Evolutionary conservation across 768 basidiomycete species (phyloP), one percentile per base, ranked within the genome.

Genomic region (Strobilomyces dryophilus): DNA sequence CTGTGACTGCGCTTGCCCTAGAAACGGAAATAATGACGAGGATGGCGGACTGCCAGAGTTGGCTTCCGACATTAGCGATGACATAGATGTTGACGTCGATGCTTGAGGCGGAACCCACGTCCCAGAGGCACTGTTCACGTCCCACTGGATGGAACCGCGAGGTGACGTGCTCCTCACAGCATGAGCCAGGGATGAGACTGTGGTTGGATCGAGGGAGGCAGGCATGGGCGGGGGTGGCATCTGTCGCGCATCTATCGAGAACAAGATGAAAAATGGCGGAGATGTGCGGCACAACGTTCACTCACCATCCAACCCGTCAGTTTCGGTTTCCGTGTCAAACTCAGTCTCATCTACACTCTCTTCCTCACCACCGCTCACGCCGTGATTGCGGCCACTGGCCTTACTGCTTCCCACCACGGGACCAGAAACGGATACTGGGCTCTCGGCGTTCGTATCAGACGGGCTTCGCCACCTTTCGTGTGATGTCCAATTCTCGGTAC

Each of bases 201-300:
- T 71, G 29, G 75, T 74, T 5, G 74, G 71, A 53, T 79, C 74
- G 24, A 74, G 61, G 11, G 72, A 65, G 17, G 74, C 73, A 6
- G 79, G 78, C 63, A 80, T 71, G 1, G 76, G 76, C 20, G 79
- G 78, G 7, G 80, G 80, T 5, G 80, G 79, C 81, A 78, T 76
- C 15, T 69, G 70, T 20, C 61, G 64, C 1, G 65, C 57, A 50
- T 74, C 77, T 79, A 48, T 37, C 37, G n/a, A 52, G 27, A 41
- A 24, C 21, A 15, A 37, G 18, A 6, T 53, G 15, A 53, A 41
- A 21, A 51, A 17, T 5, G 15, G n/a, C 12, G 57, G 20, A 9
- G 17, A 27, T 2, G 0, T 32, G 15, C 21, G 2, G 10, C 14
- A 49, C 27, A n/a, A 39, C 41, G 10, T n/a, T 3, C 18, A 51